Conservation (phyloP, 768 basidiomycete genomes). For the Mycena amicta region DNA sequence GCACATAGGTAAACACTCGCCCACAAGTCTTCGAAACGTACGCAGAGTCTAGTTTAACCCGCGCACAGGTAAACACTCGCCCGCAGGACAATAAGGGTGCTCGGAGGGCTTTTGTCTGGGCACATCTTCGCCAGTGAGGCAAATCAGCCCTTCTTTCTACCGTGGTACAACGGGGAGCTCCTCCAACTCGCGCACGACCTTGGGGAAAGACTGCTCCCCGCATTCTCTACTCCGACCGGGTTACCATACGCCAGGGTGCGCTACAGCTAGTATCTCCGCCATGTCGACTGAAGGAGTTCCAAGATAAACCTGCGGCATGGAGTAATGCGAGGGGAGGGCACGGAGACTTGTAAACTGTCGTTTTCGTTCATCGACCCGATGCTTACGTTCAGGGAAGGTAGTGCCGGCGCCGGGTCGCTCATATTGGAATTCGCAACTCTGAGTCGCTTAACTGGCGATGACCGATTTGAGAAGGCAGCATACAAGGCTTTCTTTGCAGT, state of each 20-base stretch:
- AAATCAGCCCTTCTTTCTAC: constrained; percentile 69
- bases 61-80: constrained; percentile 60
- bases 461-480: constrained; percentile 87
- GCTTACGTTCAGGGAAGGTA: constrained; percentile 49
- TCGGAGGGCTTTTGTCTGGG: constrained; percentile 87
- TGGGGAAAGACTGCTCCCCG: constrained; percentile 83
- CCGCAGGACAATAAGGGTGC: constrained; percentile 94
- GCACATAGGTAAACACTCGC: constrained; percentile 60
- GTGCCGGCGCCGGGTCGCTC: constrained; percentile 90
- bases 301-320: constrained; percentile 87
- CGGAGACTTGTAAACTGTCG: constrained; percentile 76
- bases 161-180: constrained; percentile 85
- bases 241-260: constrained; percentile 87
- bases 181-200: constrained; percentile 84
- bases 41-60: not conserved
- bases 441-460: constrained; percentile 87
- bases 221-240: constrained; percentile 90
- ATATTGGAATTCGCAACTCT: constrained; percentile 94
- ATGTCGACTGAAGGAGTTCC: constrained; percentile 6
- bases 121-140: constrained; percentile 77
- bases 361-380: not conserved
- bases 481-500: constrained; percentile 89
- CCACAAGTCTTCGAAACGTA: constrained; percentile 99
- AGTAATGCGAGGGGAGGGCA: constrained; percentile 70
- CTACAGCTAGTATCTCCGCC: constrained; percentile 11